Conservation (phyloP, 2,329 filamentous ascomycete genomes). For the Calycina marina region DNA sequence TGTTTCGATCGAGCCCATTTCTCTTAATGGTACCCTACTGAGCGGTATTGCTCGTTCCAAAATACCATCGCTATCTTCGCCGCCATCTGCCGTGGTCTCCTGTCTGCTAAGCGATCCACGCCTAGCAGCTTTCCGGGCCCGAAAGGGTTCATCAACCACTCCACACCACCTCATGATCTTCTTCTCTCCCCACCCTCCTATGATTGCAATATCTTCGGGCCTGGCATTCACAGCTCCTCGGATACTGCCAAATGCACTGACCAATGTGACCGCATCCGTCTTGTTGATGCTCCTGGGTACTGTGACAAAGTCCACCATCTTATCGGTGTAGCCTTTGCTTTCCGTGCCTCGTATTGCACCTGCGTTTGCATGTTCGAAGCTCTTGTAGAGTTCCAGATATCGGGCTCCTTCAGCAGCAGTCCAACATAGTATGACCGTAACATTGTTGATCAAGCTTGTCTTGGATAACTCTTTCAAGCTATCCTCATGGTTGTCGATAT, state of each 20-base stretch:
- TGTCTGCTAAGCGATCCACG: conserved; percentile 24
- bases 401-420: conserved; percentile 83
- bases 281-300: conserved; percentile 85
- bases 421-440: conserved; percentile 89
- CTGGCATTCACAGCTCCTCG: conserved; percentile 76
- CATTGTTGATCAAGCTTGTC: conserved; percentile 80
- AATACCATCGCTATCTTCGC: conserved; percentile 22
- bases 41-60: conserved; percentile 23
- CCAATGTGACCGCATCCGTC: conserved; percentile 78
- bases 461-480: conserved; percentile 80
- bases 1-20: not conserved
- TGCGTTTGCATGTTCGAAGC: conserved; percentile 71
- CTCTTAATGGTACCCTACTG: conserved; percentile 14
- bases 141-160: conserved; percentile 74
- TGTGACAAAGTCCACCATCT: conserved; percentile 84
- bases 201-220: conserved; percentile 67
- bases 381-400: conserved; percentile 91
- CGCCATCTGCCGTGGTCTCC: conserved; percentile 9
- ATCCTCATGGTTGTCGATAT: conserved; percentile 90
- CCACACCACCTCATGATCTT: conserved; percentile 80
- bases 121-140: conserved; percentile 56
- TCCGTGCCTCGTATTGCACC: conserved; percentile 76
- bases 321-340: conserved; percentile 69
- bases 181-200: conserved; percentile 91
- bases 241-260: conserved; percentile 83